phyloP scores from a whole-genome alignment of 2,329 filamentous ascomycete genomes.

The Endothia cerciana region DNA sequence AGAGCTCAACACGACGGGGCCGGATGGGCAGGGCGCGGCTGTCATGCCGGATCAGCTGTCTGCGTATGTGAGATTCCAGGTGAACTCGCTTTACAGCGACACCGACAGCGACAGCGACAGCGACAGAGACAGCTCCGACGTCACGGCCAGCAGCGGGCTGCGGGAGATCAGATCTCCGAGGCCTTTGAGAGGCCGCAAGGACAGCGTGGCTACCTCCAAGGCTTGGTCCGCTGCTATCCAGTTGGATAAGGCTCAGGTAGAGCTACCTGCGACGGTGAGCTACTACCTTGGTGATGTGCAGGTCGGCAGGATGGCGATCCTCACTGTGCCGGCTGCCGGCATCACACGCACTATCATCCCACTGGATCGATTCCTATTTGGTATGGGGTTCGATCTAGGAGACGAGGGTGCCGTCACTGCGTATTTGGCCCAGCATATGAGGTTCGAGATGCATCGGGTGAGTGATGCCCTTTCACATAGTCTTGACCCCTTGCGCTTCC shows the following conservation, averaged over 20 bases:
- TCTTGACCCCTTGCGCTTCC: no score
- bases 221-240: slow-evolving; percentile 38
- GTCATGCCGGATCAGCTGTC: slow-evolving; percentile 59
- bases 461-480: slow-evolving; percentile 11
- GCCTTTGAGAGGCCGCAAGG: no score
- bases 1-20: slow-evolving; percentile 30
- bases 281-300: slow-evolving; percentile 37
- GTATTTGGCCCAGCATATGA: slow-evolving; percentile 30
- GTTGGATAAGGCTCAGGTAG: slow-evolving; percentile 43
- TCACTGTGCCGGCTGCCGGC: slow-evolving; percentile 43
- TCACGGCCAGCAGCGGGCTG: neutral
- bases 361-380: slow-evolving; percentile 26
- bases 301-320: slow-evolving; percentile 41
- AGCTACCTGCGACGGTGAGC: slow-evolving; percentile 43
- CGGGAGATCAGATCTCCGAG: neutral
- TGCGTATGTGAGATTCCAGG: slow-evolving; percentile 64
- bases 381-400: slow-evolving; percentile 8
- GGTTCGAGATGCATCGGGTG: slow-evolving; percentile 34
- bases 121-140: slow-evolving; percentile 26
- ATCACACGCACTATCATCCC: slow-evolving; percentile 39
- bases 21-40: slow-evolving; percentile 45
- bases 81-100: slow-evolving; percentile 52
- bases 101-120: no score
- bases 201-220: slow-evolving; percentile 33
- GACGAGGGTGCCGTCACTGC: slow-evolving; percentile 18